These are phyloP conservation scores for Cryptococcus sp. DNA, from an alignment of 1,284 basidiomycete species.

Conservation along the genomic window DNA sequence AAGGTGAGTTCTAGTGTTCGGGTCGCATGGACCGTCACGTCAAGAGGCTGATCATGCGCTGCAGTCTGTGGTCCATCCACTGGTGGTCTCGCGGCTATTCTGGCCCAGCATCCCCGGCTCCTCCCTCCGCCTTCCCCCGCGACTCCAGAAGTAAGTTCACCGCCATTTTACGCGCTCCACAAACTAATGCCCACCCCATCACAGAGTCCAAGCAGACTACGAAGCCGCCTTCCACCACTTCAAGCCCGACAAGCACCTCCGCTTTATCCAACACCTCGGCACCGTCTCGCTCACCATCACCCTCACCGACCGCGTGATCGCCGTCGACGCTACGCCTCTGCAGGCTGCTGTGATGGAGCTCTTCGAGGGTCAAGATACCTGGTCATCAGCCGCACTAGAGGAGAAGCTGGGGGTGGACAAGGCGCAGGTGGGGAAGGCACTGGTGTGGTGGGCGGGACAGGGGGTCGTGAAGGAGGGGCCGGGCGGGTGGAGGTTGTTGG, in stretches of 20 bases:
- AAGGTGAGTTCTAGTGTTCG: constrained; percentile 53
- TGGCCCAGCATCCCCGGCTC: constrained; percentile 80
- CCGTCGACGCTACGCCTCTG: constrained; percentile 73
- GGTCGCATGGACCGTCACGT: neutral
- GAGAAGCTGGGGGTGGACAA: constrained; percentile 63
- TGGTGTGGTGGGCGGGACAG: constrained; percentile 76
- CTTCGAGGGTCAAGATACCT: constrained; percentile 66
- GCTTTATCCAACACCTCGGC: constrained; percentile 82
- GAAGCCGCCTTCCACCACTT: constrained; percentile 69
- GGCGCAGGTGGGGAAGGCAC: constrained; percentile 63
- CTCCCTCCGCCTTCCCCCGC: constrained; percentile 73
- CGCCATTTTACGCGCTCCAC: neutral
- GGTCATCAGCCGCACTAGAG: constrained; percentile 56
- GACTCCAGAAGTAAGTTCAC: constrained; percentile 64
- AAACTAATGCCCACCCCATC: too few relatives aligned
- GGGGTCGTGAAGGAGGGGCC: constrained; percentile 66
- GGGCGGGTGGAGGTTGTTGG: constrained; percentile 51
- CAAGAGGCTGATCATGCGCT: constrained; percentile 5
- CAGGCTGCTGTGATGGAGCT: constrained; percentile 86
- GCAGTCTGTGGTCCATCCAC: constrained; percentile 74
- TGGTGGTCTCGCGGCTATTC: constrained; percentile 86
- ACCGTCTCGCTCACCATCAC: constrained; percentile 73
- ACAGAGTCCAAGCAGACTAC: constrained; percentile 70
- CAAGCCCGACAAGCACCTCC: constrained; percentile 84
- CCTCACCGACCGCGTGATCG: constrained; percentile 70